Evolutionary conservation across 2,329 filamentous ascomycete genomes (phyloP).

Genomic region (Dendryphion nanum): DNA sequence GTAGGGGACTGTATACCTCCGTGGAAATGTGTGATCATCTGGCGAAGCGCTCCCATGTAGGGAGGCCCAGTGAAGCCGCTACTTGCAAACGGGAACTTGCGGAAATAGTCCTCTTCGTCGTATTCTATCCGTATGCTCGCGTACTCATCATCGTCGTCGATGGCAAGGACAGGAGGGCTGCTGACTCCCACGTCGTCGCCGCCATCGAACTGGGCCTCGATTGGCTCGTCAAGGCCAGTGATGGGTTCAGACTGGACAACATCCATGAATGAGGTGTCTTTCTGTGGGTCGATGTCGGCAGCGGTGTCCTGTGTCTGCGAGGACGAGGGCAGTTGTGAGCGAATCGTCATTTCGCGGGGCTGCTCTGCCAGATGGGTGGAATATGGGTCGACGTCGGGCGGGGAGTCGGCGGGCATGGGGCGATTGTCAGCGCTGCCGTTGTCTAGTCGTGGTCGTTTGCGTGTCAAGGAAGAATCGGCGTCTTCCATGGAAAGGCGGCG

Average conservation of each 20-base stretch:
- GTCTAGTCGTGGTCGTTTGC: slow-evolving; percentile 47
- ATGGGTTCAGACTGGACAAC: slow-evolving; percentile 15
- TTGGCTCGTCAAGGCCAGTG: background rate
- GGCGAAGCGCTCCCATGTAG: slow-evolving; percentile 18
- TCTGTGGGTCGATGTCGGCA: slow-evolving; percentile 11
- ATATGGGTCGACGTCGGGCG: slow-evolving; percentile 5
- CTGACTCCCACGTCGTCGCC: slow-evolving; percentile 10
- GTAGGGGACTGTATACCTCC: slow-evolving; percentile 16
- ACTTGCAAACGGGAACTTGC: slow-evolving; percentile 28
- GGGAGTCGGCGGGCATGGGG: slow-evolving; percentile 17
- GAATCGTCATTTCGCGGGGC: slow-evolving; percentile 41
- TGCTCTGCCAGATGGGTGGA: slow-evolving; percentile 15
- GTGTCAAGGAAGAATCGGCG: slow-evolving; percentile 44
- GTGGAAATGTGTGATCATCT: slow-evolving; percentile 25
- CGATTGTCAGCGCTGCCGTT: slow-evolving; percentile 33
- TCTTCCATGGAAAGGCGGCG: slow-evolving; percentile 46
- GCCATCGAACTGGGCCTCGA: slow-evolving; percentile 1
- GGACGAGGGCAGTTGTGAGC: slow-evolving; percentile 31
- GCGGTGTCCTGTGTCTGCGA: slow-evolving; percentile 17
- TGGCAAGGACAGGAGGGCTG: slow-evolving; percentile 38
- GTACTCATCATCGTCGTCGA: slow-evolving; percentile 30
- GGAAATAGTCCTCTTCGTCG: slow-evolving; percentile 29
- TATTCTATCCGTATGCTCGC: slow-evolving; percentile 16
- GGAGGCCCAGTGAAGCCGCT: slow-evolving; percentile 8
- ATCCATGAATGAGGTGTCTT: slow-evolving; percentile 7